phyloP scores from a whole-genome alignment of 2,329 filamentous ascomycete genomes.

The Monilinia fructigena region DNA sequence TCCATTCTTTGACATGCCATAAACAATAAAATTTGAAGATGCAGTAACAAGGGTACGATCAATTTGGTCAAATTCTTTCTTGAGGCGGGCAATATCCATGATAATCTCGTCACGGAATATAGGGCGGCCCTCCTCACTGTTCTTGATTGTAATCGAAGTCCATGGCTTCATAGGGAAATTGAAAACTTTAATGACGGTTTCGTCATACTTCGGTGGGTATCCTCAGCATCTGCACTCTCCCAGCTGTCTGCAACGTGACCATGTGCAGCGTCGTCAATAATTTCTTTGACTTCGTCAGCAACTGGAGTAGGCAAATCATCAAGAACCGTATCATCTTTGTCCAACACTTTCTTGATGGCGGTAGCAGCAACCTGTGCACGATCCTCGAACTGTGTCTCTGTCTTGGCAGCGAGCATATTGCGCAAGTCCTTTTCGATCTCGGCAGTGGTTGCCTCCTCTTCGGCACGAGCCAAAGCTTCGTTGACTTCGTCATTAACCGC shows the following conservation, averaged over 20 bases:
- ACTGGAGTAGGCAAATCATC: constrained; percentile 54
- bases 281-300: constrained; percentile 56
- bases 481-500: constrained; percentile 18
- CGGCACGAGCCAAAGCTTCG: constrained; percentile 53
- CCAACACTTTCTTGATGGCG: constrained; percentile 53
- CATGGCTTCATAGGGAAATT: constrained; percentile 98
- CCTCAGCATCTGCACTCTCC: constrained; percentile 79
- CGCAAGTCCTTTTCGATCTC: constrained; percentile 51
- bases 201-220: constrained; percentile 60
- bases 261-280: constrained; percentile 54
- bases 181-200: constrained; percentile 73
- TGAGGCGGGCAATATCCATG: constrained; percentile 89
- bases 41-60: constrained; percentile 91
- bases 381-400: constrained; percentile 54
- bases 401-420: constrained; percentile 51
- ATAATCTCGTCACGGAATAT: constrained; percentile 75
- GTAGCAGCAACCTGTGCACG: constrained; percentile 49
- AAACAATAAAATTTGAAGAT: constrained; percentile 87
- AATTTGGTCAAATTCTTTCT: constrained; percentile 97
- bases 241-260: constrained; percentile 75
- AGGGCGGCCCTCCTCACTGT: constrained; percentile 55
- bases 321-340: constrained; percentile 55
- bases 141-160: constrained; percentile 78
- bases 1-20: constrained; percentile 89
- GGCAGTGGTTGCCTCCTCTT: constrained; percentile 48